These are phyloP conservation scores for Beauveria asiatica DNA, from an alignment of 2,329 filamentous ascomycete species.

Conservation along the genomic window DNA sequence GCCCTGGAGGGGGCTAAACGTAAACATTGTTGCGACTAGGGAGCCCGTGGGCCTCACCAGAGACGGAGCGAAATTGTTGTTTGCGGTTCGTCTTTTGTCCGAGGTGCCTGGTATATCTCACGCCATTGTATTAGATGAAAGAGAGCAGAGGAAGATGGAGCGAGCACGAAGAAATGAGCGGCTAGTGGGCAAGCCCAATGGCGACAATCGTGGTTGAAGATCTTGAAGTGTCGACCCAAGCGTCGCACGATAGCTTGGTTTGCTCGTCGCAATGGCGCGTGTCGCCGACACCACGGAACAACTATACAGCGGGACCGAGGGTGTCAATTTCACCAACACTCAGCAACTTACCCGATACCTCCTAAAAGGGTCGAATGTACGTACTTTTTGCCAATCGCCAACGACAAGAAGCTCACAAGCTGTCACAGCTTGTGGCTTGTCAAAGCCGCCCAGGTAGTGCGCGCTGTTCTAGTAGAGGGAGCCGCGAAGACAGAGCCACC, in stretches of 20 bases:
- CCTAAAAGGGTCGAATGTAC: not conserved
- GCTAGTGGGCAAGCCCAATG: not conserved
- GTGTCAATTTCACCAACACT: not conserved
- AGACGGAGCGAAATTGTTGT: not conserved
- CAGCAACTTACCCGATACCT: not conserved
- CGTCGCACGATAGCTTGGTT: not conserved
- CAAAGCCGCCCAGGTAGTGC: not conserved
- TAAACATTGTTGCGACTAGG: constrained; percentile 67
- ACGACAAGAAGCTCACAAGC: not conserved
- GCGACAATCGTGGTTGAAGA: not conserved
- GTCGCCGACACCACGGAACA: not conserved
- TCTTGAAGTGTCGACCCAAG: not conserved
- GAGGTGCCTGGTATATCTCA: not conserved
- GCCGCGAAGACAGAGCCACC: too few species aligned
- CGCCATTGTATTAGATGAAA: not conserved
- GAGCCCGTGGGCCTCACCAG: not conserved
- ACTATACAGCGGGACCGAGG: constrained; percentile 1
- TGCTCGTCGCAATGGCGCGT: not conserved
- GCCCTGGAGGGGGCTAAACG: constrained; percentile 84
- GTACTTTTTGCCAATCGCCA: not conserved
- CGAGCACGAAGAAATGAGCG: not conserved
- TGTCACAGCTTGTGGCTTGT: not conserved
- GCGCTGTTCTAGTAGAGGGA: too few species aligned
- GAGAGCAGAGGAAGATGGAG: too few species aligned
- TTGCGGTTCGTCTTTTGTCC: not conserved